Evolutionary conservation across 352 stramenopile genomes (phyloP).

Genomic region (Pelagophyceae sp.): DNA sequence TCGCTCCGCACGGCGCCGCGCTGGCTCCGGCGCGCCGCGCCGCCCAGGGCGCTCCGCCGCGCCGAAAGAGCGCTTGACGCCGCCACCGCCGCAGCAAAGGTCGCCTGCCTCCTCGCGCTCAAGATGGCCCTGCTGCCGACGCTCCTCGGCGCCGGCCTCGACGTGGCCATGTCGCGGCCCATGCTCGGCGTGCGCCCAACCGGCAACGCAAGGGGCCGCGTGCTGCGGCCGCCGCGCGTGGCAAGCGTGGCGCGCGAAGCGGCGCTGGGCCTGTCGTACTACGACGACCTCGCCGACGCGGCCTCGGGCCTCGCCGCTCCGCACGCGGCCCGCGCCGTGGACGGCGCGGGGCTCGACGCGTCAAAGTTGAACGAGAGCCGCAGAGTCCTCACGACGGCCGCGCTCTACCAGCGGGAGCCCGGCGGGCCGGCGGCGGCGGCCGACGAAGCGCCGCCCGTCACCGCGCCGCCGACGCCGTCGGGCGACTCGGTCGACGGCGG

Average conservation of each 20-base stretch:
- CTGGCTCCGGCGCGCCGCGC: constrained; percentile 20
- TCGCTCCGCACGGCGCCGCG: constrained; percentile 16
- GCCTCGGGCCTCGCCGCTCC: too few relatives aligned
- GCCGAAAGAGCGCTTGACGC: constrained; percentile 29
- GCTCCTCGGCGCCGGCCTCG: constrained; percentile 79
- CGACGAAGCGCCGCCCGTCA: too few relatives aligned
- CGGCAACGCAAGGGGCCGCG: constrained; percentile 45
- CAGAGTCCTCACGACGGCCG: too few relatives aligned
- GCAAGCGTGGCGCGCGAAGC: too few relatives aligned
- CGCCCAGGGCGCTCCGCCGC: constrained; percentile 17
- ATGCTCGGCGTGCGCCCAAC: constrained; percentile 69
- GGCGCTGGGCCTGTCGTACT: constrained; percentile 13
- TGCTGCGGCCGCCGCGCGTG: too few relatives aligned
- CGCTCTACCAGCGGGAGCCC: too few relatives aligned
- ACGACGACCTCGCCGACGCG: constrained; percentile 6
- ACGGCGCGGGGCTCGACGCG: too few relatives aligned
- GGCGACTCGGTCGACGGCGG: background rate
- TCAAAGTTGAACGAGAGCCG: too few relatives aligned
- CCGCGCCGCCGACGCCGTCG: constrained; percentile 10
- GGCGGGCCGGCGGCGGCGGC: too few relatives aligned
- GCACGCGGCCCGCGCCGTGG: too few relatives aligned
- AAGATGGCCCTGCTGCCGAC: constrained; percentile 96
- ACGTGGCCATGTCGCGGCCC: constrained; percentile 69
- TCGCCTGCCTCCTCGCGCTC: constrained; percentile 83
- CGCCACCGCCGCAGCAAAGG: constrained; percentile 65